These are phyloP conservation scores for Talaromyces amestolkiae DNA, from an alignment of 2,329 filamentous ascomycete genomes.

Conservation along the genomic window DNA sequence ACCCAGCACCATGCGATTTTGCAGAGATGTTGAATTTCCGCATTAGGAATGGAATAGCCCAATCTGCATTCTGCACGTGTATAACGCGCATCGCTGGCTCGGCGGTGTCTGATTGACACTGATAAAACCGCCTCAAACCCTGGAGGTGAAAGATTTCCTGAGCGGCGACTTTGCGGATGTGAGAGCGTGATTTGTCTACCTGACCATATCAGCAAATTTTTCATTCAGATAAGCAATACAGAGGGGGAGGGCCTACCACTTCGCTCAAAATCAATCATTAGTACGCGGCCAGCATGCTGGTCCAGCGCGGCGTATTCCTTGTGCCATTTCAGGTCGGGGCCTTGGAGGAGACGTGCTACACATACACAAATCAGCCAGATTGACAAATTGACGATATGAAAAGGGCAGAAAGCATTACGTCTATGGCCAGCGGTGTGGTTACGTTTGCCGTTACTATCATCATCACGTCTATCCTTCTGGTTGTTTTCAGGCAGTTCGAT, in stretches of 20 bases:
- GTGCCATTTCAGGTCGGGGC: constrained; percentile 36
- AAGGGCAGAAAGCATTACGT: neutral
- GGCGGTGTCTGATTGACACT: constrained; percentile 14
- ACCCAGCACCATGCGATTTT: constrained; percentile 39
- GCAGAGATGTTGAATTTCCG: constrained; percentile 52
- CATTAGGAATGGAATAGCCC: constrained; percentile 51
- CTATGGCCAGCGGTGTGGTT: neutral
- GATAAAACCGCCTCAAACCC: constrained; percentile 46
- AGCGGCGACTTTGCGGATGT: constrained; percentile 46
- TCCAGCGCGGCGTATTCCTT: constrained; percentile 32
- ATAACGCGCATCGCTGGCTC: constrained; percentile 34
- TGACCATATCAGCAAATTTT: neutral
- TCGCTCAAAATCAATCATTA: constrained; percentile 53
- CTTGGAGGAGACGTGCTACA: constrained; percentile 17
- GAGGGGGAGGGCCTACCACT: constrained; percentile 24
- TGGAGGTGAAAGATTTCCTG: constrained; percentile 49
- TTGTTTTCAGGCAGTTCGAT: constrained; percentile 6
- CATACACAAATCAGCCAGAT: neutral
- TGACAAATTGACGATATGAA: no score
- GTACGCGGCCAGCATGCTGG: constrained; percentile 41
- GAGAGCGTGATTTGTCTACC: constrained; percentile 36
- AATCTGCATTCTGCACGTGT: constrained; percentile 55
- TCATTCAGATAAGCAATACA: neutral
- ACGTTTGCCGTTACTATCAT: neutral
- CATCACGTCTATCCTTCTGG: neutral